These are phyloP conservation scores for Catharanthus roseus DNA, from an alignment of 257 asterid genomes.

Conservation along the genomic window DNA sequence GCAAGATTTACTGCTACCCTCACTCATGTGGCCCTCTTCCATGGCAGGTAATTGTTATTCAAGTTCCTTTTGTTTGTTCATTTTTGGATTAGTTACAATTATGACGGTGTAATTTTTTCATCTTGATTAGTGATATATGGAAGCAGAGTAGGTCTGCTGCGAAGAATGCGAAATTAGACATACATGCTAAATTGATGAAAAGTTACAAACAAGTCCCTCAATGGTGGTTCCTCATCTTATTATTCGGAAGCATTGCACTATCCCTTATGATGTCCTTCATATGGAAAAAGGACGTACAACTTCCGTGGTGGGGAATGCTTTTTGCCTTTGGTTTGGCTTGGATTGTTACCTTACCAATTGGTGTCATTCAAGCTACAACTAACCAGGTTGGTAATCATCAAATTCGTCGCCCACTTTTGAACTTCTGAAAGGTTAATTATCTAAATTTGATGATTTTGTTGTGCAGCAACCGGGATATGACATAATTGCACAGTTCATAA, in stretches of 20 bases:
- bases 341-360: constrained; percentile 82
- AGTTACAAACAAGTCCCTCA: constrained; percentile 81
- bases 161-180: constrained; percentile 54
- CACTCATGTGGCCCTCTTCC: constrained; percentile 81
- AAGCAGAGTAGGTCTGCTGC: constrained; percentile 64
- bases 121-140: constrained; percentile 62
- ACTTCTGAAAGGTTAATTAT: neutral
- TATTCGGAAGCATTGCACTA: constrained; percentile 51
- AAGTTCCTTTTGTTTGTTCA: neutral
- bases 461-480: constrained; percentile 97
- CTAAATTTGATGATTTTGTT: neutral
- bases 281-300: constrained; percentile 74
- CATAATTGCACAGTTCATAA: constrained; percentile 83
- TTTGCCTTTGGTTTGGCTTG: constrained; percentile 79
- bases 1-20: constrained; percentile 93
- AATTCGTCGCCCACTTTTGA: too few relatives aligned
- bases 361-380: constrained; percentile 94
- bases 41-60: constrained; percentile 57
- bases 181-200: constrained; percentile 71
- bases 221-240: constrained; percentile 78
- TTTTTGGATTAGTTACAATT: neutral
- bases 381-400: constrained; percentile 72
- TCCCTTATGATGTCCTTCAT: constrained; percentile 68
- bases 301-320: constrained; percentile 97
- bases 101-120: neutral